Evolutionary conservation across 2,329 filamentous ascomycete species (phyloP).

Genomic region (Alternaria brassicae): DNA sequence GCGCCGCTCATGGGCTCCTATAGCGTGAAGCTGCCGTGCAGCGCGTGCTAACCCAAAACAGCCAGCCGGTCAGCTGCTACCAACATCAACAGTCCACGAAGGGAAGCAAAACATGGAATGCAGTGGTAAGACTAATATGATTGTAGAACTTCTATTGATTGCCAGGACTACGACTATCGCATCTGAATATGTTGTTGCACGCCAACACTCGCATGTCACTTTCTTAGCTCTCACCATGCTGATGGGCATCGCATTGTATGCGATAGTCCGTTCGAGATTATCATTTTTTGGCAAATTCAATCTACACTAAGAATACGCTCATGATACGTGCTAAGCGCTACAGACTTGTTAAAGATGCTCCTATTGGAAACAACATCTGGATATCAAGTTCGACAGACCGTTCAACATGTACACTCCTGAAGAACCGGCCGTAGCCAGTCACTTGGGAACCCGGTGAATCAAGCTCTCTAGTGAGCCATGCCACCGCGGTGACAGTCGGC

Average conservation of each 20-base stretch:
- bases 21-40: conserved; percentile 19
- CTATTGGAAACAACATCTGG: neutral
- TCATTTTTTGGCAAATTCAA: neutral
- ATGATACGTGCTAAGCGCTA: neutral
- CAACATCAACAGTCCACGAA: neutral
- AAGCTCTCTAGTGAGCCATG: conserved; percentile 1
- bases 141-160: neutral
- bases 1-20: conserved; percentile 14
- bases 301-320: neutral
- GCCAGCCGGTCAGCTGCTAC: conserved; percentile 1
- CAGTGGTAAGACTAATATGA: neutral
- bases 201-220: neutral
- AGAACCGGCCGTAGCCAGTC: neutral
- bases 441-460: neutral
- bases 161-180: neutral
- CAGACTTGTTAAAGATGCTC: neutral
- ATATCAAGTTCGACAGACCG: neutral
- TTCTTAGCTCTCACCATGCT: neutral
- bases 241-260: neutral
- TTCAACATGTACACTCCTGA: neutral
- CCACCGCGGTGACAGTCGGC: conserved; percentile 2
- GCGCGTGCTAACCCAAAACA: conserved; percentile 15
- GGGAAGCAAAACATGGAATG: neutral
- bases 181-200: neutral
- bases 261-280: neutral